Conservation (phyloP, 306 rosid species). For the Gastrolobium villosum region DNA sequence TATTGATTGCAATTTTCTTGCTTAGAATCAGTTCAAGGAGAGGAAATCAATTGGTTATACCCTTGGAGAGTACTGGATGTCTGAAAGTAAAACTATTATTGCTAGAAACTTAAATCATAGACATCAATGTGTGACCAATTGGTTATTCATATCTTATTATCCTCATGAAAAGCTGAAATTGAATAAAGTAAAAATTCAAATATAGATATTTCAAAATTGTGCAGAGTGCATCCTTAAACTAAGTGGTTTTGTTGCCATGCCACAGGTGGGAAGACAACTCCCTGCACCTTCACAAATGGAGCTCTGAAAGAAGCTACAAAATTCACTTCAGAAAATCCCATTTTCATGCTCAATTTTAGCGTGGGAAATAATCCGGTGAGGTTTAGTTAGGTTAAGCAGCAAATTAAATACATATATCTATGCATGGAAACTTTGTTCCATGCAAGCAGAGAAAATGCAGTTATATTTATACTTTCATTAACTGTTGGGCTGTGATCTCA, state of each 20-base stretch:
- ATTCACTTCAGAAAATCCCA: constrained; percentile 17
- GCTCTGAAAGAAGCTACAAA: constrained; percentile 7
- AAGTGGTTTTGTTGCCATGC: neutral
- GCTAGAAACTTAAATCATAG: neutral
- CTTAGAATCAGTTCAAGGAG: neutral
- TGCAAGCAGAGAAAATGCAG: neutral
- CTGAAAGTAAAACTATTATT: neutral
- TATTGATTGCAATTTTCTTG: neutral
- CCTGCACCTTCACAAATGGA: neutral
- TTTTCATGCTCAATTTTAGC: neutral
- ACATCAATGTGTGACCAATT: neutral
- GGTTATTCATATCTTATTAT: neutral
- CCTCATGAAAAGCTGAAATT: neutral
- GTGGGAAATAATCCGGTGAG: neutral
- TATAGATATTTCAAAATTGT: neutral
- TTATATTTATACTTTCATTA: neutral
- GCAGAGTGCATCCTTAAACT: neutral
- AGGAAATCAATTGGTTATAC: neutral
- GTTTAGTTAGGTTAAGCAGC: neutral
- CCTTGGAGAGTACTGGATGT: too few relatives aligned
- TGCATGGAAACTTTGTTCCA: neutral
- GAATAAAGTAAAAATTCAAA: neutral
- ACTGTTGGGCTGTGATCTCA: neutral
- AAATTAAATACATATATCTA: neutral
- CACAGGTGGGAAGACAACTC: neutral